phyloP scores from a whole-genome alignment of 495 filamentous ascomycete species.

The Penicillium cosmopolitanum region DNA sequence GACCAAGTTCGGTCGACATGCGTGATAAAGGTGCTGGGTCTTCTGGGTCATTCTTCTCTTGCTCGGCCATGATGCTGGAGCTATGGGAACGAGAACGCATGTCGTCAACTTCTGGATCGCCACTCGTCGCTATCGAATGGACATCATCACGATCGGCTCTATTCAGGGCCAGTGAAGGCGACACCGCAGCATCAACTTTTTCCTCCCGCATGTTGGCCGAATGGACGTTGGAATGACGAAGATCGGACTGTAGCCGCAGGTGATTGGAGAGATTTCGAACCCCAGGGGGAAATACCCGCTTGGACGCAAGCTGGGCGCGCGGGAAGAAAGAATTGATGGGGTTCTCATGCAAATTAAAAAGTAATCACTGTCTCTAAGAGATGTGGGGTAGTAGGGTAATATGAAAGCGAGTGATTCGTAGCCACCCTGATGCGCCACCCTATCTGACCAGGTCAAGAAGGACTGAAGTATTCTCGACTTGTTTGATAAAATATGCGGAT shows the following conservation, averaged over 20 bases:
- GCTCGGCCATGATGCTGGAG: conserved; percentile 18
- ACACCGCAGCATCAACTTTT: conserved; percentile 4
- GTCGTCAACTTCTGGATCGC: conserved; percentile 13
- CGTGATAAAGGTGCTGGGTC: conserved; percentile 14
- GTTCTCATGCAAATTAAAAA: no score
- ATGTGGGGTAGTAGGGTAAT: no score
- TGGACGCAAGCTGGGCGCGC: no score
- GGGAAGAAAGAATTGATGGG: no score
- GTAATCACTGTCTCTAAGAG: no score
- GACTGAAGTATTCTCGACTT: background rate
- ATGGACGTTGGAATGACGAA: background rate
- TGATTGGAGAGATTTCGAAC: no score
- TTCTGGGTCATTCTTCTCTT: conserved; percentile 30
- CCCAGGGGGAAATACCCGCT: no score
- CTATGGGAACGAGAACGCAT: conserved; percentile 14
- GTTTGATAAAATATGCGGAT: background rate
- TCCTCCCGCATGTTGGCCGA: conserved; percentile 11
- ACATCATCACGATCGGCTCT: conserved; percentile 1
- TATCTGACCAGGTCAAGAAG: no score
- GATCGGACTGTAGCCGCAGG: no score
- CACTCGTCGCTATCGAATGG: conserved; percentile 5
- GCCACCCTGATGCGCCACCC: no score
- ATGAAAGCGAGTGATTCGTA: no score
- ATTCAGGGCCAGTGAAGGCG: conserved; percentile 6
- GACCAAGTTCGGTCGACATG: conserved; percentile 31